Evolutionary conservation across 208 protist species (phyloP).

Genomic region (Trypanosoma rangeli): DNA sequence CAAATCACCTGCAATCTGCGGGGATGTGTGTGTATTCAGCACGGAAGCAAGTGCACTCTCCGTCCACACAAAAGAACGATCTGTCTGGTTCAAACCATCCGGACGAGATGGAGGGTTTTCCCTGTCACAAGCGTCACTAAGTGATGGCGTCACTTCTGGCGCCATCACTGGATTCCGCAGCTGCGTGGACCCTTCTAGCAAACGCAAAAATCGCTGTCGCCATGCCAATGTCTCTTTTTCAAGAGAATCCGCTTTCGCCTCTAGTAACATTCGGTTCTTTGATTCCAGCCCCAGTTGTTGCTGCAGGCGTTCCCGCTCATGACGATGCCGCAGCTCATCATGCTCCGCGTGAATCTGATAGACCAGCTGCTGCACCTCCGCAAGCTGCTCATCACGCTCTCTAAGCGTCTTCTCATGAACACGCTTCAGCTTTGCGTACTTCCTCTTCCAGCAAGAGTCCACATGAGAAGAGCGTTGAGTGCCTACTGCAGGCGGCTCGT

Average conservation of each 20-base stretch:
- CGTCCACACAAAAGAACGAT: not conserved
- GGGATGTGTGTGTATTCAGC: not conserved
- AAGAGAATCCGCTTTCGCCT: constrained; percentile 21
- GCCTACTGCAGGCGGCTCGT: not conserved
- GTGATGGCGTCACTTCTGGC: constrained; percentile 1
- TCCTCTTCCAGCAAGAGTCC: constrained; percentile 32
- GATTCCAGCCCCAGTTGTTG: constrained; percentile 23
- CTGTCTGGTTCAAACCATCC: constrained; percentile 25
- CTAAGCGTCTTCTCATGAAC: constrained; percentile 28
- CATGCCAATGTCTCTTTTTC: constrained; percentile 48
- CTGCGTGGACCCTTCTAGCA: constrained; percentile 30
- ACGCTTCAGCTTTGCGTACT: constrained; percentile 41
- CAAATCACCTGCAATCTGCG: not conserved
- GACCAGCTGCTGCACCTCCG: constrained; percentile 51
- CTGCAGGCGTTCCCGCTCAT: constrained; percentile 16
- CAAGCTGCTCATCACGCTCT: constrained; percentile 37
- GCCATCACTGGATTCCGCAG: not conserved
- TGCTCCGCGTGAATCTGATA: constrained; percentile 52
- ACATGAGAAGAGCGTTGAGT: not conserved
- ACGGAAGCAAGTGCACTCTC: constrained; percentile 2
- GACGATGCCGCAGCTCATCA: constrained; percentile 30
- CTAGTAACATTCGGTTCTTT: constrained; percentile 11
- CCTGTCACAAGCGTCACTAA: not conserved
- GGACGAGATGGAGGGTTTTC: not conserved
- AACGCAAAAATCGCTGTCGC: constrained; percentile 41